Conservation (phyloP, 805 yeast species). For the Lipomyces oligophaga region DNA sequence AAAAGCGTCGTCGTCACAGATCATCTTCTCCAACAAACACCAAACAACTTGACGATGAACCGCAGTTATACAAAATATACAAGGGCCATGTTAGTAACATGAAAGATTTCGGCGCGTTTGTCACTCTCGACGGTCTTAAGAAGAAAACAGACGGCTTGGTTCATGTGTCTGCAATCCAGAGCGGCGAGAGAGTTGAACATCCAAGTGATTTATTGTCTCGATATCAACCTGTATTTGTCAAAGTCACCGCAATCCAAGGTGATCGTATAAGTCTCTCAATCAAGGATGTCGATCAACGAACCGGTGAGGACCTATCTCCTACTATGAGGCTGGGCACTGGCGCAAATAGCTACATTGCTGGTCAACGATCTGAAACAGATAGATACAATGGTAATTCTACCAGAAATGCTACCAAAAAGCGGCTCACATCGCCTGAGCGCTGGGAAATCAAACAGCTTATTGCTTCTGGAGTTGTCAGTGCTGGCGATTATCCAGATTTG, state of each 20-base stretch:
- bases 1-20: conserved; percentile 23
- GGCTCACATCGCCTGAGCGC: conserved; percentile 77
- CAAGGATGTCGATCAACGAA: conserved; percentile 66
- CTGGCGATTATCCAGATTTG: conserved; percentile 66
- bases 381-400: too few species aligned
- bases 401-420: conserved; percentile 34
- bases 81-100: conserved; percentile 59
- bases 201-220: conserved; percentile 56
- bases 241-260: conserved; percentile 49
- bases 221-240: conserved; percentile 63
- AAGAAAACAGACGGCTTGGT: conserved; percentile 56
- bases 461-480: conserved; percentile 68
- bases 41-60: conserved; percentile 35
- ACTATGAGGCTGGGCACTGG: conserved; percentile 9
- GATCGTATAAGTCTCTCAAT: conserved; percentile 55
- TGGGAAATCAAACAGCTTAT: conserved; percentile 87
- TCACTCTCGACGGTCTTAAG: conserved; percentile 46
- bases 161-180: conserved; percentile 65
- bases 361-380: conserved; percentile 1
- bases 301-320: conserved; percentile 46
- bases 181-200: conserved; percentile 47
- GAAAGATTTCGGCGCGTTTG: conserved; percentile 75
- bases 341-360: conserved; percentile 7
- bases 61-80: conserved; percentile 49
- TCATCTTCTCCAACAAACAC: conserved; percentile 14